Conservation (phyloP, 768 basidiomycete genomes). For the Pisolithus sp. region DNA sequence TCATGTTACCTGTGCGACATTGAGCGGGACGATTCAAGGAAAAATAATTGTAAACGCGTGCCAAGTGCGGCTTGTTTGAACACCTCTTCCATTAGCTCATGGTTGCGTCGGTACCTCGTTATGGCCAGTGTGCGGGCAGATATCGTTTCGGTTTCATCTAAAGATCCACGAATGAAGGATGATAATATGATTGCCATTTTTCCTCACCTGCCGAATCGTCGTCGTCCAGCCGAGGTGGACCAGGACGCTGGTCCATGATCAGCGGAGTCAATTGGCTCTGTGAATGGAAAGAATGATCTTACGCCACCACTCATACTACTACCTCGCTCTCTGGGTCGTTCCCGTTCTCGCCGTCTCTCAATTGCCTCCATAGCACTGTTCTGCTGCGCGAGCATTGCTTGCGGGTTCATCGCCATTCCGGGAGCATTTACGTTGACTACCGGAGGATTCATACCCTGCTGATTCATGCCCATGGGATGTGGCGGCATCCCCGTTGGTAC, state of each 20-base stretch:
- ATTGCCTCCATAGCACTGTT: slow-evolving; percentile 66
- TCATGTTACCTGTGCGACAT: slow-evolving; percentile 36
- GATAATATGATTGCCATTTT: background rate
- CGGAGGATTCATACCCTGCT: slow-evolving; percentile 22
- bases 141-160: slow-evolving; percentile 64
- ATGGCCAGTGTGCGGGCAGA: slow-evolving; percentile 68
- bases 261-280: background rate
- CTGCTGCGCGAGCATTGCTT: slow-evolving; percentile 69
- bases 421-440: slow-evolving; percentile 17
- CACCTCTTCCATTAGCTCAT: slow-evolving; percentile 80
- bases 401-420: slow-evolving; percentile 30
- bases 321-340: slow-evolving; percentile 44
- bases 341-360: slow-evolving; percentile 57
- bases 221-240: slow-evolving; percentile 36
- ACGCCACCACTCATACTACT: slow-evolving; percentile 38
- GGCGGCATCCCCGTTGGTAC: slow-evolving; percentile 22
- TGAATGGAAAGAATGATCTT: slow-evolving; percentile 11
- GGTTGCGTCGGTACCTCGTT: slow-evolving; percentile 70
- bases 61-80: slow-evolving; percentile 71
- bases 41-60: background rate
- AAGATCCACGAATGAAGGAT: background rate
- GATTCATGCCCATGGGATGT: slow-evolving; percentile 20
- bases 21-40: background rate
- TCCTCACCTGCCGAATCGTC: slow-evolving; percentile 61
- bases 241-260: slow-evolving; percentile 22